Conservation (phyloP, 371 early-diverging fungal species). For the Gilbertella persicaria region DNA sequence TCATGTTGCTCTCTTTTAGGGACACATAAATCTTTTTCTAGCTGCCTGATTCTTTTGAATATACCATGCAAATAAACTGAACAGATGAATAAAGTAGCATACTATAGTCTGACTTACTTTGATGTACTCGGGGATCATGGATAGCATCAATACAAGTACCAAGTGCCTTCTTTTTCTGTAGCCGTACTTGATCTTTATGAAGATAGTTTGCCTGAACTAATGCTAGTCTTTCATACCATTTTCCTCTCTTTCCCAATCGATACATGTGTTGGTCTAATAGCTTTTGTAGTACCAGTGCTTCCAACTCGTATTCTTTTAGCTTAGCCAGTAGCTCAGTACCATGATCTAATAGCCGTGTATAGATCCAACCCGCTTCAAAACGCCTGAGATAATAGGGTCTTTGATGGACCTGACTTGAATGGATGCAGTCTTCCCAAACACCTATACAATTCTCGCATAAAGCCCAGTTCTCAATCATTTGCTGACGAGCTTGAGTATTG, state of each 20-base stretch:
- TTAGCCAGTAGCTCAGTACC: slow-evolving; percentile 58
- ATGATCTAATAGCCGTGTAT: slow-evolving; percentile 62
- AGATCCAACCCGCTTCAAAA: slow-evolving; percentile 67
- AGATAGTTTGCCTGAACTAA: slow-evolving; percentile 62
- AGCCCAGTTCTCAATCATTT: slow-evolving; percentile 23
- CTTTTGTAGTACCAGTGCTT: slow-evolving; percentile 55
- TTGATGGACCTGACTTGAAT: slow-evolving; percentile 11
- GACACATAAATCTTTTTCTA: slow-evolving; percentile 54
- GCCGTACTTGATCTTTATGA: slow-evolving; percentile 24
- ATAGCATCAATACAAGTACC: slow-evolving; percentile 57
- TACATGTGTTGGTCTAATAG: slow-evolving; percentile 63
- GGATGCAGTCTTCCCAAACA: slow-evolving; percentile 43
- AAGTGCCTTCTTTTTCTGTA: slow-evolving; percentile 50
- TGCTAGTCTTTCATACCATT: slow-evolving; percentile 74
- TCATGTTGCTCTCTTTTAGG: slow-evolving; percentile 60
- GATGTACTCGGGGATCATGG: slow-evolving; percentile 57
- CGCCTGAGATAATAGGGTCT: slow-evolving; percentile 45
- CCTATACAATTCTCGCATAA: slow-evolving; percentile 44
- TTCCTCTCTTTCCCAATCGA: slow-evolving; percentile 60
- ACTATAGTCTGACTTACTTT: slow-evolving; percentile 26
- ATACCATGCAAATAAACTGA: slow-evolving; percentile 38
- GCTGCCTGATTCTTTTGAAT: slow-evolving; percentile 43
- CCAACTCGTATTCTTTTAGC: slow-evolving; percentile 60
- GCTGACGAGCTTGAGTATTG: slow-evolving; percentile 13
- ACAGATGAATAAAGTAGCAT: background rate